phyloP scores from a whole-genome alignment of 108 stramenopile genomes.

The Seminavis robusta region DNA sequence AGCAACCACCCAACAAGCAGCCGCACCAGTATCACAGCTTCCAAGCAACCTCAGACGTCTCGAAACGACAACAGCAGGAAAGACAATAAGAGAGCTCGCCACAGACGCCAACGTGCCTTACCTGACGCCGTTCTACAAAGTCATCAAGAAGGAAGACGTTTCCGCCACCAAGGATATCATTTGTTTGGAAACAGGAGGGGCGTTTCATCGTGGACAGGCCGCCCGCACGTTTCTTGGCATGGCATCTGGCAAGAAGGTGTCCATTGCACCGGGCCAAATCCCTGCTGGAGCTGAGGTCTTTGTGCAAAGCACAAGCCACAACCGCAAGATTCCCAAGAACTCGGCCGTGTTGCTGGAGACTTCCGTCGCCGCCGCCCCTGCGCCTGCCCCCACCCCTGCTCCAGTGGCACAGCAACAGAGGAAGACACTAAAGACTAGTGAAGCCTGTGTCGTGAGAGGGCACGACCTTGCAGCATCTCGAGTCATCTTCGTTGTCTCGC shows the following conservation, averaged over 20 bases:
- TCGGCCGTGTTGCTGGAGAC: not conserved
- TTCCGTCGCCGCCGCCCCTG: not conserved
- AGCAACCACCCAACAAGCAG: too few species aligned
- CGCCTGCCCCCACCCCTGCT: not conserved
- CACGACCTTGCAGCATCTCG: not conserved
- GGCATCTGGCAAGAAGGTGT: not conserved
- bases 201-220: conserved; percentile 1
- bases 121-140: conserved; percentile 1
- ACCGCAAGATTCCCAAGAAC: conserved; percentile 6
- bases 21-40: not conserved
- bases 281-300: conserved; percentile 3
- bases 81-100: not conserved
- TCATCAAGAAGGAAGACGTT: conserved; percentile 1
- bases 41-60: not conserved
- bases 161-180: conserved; percentile 3
- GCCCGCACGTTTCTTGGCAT: conserved; percentile 1
- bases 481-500: not conserved
- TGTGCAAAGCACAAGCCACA: conserved; percentile 6
- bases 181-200: not conserved
- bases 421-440: not conserved
- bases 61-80: not conserved
- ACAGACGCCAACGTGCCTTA: conserved; percentile 1
- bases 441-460: not conserved
- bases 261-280: not conserved
- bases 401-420: not conserved